Base-by-base conservation (phyloP, 2,329 filamentous ascomycete species). In the Pyrenochaeta sp. region DNA sequence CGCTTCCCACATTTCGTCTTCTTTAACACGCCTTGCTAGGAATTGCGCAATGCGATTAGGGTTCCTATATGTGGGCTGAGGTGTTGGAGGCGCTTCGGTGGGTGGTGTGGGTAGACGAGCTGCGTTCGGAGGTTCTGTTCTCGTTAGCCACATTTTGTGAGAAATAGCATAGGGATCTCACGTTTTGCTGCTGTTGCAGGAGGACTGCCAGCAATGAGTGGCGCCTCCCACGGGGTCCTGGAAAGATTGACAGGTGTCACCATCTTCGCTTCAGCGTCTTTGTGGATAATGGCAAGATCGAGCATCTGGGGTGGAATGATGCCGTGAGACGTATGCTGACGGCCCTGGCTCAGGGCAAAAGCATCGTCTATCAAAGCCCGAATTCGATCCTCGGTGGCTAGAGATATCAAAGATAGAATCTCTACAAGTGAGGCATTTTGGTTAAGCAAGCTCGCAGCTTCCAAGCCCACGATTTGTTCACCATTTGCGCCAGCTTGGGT, bases 321-420 rank as follows among this genome's bases (percentile, higher is more conserved):
- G 1, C 92, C 93, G 68, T 96, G 88, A 2, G 91, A 89, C 14
- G 87, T 89, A 48, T 81, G 84, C 64, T 89, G 87, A 40, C 93
- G 84, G 46, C 83, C 88, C 46, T 80, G 79, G 3, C 90, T 83
- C 31, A 96, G 73, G 7, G 80, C 80, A 41, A 85, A 82, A 8
- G 90, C 85, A 59, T 96, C 91, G 62, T 92, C 88, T 3, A 96
- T 65, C 20, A 96, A 73, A 9, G 85, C 83, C 39, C 89, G 81
- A 24, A 96, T 60, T 19, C 90, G 82, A 58, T 95, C 88, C 65
- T 93, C 90, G 7, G 90, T 86, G 13, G 89, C 89, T 43, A 96
- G 81, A 5, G 90, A 94, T 44, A 96, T 69, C 11, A 96, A 77
- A 18, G 89, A 88, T 30, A 96, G 74, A 55, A 96, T 88, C 49